A percentile compares a stretch with the other conserved stretches of the same genome.
phyloP scores from a whole-genome alignment of 2,329 filamentous ascomycete genomes.

The Cladophialophora exuberans region DNA sequence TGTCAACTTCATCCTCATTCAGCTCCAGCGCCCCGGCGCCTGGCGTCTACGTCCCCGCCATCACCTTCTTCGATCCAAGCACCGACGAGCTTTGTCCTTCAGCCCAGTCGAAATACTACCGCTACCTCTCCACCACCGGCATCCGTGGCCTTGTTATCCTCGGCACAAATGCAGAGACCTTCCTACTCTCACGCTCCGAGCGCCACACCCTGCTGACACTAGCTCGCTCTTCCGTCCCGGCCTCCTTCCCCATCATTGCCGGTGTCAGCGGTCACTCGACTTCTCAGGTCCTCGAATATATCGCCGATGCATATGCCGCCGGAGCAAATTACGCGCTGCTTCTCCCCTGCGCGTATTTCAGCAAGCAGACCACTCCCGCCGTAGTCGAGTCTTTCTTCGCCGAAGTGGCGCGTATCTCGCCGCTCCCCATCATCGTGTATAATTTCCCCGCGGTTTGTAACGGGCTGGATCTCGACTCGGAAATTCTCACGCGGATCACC shows the following conservation, averaged over 20 bases:
- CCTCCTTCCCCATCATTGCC: conserved; percentile 62
- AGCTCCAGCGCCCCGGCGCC: conserved; percentile 29
- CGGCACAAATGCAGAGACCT: conserved; percentile 60
- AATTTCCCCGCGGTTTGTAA: conserved; percentile 71
- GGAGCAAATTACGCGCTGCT: conserved; percentile 66
- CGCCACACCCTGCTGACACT: conserved; percentile 57
- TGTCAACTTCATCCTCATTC: too few species aligned
- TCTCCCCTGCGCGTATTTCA: conserved; percentile 67
- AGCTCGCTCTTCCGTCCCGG: conserved; percentile 54
- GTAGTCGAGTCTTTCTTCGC: conserved; percentile 64
- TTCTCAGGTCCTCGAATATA: conserved; percentile 62
- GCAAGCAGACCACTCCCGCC: conserved; percentile 60
- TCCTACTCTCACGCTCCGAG: conserved; percentile 62
- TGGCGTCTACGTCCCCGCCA: conserved; percentile 58
- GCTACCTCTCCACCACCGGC: conserved; percentile 54
- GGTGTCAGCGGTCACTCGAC: conserved; percentile 68
- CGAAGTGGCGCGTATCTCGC: conserved; percentile 55
- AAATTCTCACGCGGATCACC: conserved; percentile 60
- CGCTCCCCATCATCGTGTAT: conserved; percentile 65
- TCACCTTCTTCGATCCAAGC: conserved; percentile 57
- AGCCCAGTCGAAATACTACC: conserved; percentile 55
- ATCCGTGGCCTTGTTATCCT: conserved; percentile 57
- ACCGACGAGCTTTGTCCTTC: conserved; percentile 53
- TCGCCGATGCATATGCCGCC: conserved; percentile 61
- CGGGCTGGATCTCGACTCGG: conserved; percentile 69